A percentile compares a stretch with the other conserved stretches of the same genome.
These are phyloP conservation scores for Piper longum DNA, from an alignment of 164 flowering plant species.

Conservation along the genomic window DNA sequence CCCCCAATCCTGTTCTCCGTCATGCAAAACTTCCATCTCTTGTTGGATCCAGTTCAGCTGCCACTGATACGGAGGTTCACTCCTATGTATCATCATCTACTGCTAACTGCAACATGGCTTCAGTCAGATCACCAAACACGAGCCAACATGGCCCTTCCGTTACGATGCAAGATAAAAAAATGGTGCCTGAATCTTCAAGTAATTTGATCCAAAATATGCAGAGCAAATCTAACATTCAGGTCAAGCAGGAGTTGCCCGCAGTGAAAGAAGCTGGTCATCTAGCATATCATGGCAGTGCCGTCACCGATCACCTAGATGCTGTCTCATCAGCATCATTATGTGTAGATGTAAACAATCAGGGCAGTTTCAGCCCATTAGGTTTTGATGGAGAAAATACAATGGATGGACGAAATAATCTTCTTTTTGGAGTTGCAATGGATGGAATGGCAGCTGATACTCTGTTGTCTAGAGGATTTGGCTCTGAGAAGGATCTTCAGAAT, in stretches of 20 bases:
- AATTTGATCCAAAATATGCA: slow-evolving; percentile 45
- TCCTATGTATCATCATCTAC: slow-evolving; percentile 87
- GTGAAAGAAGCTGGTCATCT: slow-evolving; percentile 42
- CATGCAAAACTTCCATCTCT: slow-evolving; percentile 27
- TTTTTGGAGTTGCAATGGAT: slow-evolving; percentile 47
- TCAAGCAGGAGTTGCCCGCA: slow-evolving; percentile 39
- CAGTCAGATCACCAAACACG: slow-evolving; percentile 37
- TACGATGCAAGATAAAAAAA: slow-evolving; percentile 24
- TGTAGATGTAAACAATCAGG: slow-evolving; percentile 58
- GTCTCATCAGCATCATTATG: slow-evolving; percentile 76
- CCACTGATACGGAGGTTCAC: slow-evolving; percentile 67
- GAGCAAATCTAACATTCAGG: slow-evolving; percentile 31
- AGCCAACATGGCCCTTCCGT: slow-evolving; percentile 31
- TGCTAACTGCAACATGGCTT: slow-evolving; percentile 43
- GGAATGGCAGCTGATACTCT: slow-evolving; percentile 64
- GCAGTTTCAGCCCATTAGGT: slow-evolving; percentile 37
- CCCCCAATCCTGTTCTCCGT: slow-evolving; percentile 32
- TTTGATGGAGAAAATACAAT: slow-evolving; percentile 63
- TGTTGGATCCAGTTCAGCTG: slow-evolving; percentile 35
- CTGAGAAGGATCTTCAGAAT: slow-evolving; percentile 83
- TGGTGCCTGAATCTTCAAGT: slow-evolving; percentile 23
- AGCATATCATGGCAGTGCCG: slow-evolving; percentile 26
- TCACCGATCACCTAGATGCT: slow-evolving; percentile 62
- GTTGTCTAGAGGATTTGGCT: slow-evolving; percentile 65
- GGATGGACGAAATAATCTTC: slow-evolving; percentile 48